These are phyloP conservation scores for Mycena vulgaris DNA, from an alignment of 768 basidiomycete genomes.

Conservation along the genomic window DNA sequence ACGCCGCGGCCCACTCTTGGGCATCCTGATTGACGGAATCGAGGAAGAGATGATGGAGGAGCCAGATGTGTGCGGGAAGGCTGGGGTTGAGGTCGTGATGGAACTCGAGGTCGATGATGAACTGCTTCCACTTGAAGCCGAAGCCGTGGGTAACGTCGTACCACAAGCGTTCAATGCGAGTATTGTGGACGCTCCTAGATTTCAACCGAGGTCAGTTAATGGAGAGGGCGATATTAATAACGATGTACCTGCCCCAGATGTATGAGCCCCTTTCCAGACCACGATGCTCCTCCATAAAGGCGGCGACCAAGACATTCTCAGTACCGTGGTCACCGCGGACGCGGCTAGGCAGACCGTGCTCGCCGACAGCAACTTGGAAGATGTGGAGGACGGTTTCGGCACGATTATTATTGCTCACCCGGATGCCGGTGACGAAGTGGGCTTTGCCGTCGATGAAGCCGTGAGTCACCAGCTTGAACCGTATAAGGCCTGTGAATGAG, in stretches of 20 bases:
- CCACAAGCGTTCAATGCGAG: conserved; percentile 57
- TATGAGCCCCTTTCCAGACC: neutral
- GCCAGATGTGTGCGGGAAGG: conserved; percentile 57
- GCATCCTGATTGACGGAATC: conserved; percentile 48
- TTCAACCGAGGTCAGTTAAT: neutral
- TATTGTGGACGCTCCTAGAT: conserved; percentile 57
- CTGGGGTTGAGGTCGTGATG: conserved; percentile 45
- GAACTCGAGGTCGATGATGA: conserved; percentile 54
- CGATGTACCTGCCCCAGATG: conserved; percentile 1
- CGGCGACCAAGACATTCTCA: neutral
- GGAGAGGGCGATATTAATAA: neutral
- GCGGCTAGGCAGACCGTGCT: conserved; percentile 51
- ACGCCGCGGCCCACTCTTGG: conserved; percentile 47
- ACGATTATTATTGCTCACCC: conserved; percentile 56
- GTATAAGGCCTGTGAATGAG: neutral
- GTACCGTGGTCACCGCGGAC: conserved; percentile 33
- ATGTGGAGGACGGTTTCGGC: conserved; percentile 55
- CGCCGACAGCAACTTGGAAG: conserved; percentile 43
- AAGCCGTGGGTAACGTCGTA: conserved; percentile 52
- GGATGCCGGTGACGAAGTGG: conserved; percentile 51
- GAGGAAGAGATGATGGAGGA: conserved; percentile 56
- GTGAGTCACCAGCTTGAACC: conserved; percentile 41
- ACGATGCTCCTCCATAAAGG: neutral
- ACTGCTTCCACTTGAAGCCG: conserved; percentile 56
- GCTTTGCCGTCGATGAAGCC: conserved; percentile 61